These are phyloP conservation scores for Anisogramma anomala DNA, from an alignment of 2,329 filamentous ascomycete species.

Conservation along the genomic window DNA sequence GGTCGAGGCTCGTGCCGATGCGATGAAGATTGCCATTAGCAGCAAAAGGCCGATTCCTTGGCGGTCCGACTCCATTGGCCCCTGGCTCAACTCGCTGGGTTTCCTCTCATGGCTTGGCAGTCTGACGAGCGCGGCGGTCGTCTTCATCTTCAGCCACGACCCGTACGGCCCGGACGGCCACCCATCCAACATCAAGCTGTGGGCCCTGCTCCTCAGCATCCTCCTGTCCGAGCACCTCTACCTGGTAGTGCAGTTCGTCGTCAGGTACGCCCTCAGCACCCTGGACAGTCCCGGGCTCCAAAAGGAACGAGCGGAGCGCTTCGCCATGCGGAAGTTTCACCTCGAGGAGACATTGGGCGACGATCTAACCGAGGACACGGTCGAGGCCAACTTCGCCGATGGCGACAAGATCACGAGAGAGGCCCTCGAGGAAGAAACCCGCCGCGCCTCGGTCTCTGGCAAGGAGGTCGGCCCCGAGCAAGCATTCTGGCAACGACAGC, in stretches of 20 bases:
- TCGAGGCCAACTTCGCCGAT: conserved; percentile 34
- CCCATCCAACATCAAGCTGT: conserved; percentile 60
- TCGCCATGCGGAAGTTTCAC: conserved; percentile 65
- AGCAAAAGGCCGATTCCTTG: conserved; percentile 83
- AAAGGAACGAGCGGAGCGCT: conserved; percentile 73
- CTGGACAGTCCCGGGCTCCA: conserved; percentile 78
- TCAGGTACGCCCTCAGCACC: conserved; percentile 63
- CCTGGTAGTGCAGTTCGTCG: conserved; percentile 60
- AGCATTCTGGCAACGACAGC: conserved; percentile 51
- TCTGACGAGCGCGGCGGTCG: conserved; percentile 73
- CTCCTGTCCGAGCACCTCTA: conserved; percentile 85
- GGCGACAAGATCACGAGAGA: conserved; percentile 54
- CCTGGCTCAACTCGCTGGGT: conserved; percentile 74
- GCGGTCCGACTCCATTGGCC: conserved; percentile 86
- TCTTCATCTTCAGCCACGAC: conserved; percentile 74
- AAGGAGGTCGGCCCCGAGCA: conserved; percentile 41
- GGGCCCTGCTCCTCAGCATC: conserved; percentile 71
- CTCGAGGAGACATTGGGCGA: conserved; percentile 61
- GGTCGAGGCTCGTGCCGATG: conserved; percentile 86
- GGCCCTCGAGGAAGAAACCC: conserved; percentile 53
- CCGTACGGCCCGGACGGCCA: conserved; percentile 53
- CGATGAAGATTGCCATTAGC: conserved; percentile 83
- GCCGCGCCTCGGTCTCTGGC: conserved; percentile 36
- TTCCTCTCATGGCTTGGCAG: conserved; percentile 93
- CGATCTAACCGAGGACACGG: conserved; percentile 38